phyloP scores from a whole-genome alignment of 805 yeast species.

The Metschnikowia noctiluminum region DNA sequence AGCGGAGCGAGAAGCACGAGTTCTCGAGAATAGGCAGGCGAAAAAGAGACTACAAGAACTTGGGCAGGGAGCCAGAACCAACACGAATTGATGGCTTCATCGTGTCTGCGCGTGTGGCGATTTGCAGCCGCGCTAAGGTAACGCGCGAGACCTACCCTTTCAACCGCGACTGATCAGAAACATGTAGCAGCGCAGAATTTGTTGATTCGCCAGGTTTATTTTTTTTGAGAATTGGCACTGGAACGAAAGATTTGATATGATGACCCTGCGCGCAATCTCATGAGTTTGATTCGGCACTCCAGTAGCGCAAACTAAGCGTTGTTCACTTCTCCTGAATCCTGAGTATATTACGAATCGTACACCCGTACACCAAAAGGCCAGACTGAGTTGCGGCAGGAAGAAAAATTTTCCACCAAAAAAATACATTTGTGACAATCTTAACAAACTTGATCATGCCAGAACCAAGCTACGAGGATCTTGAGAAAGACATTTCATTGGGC shows the following conservation, averaged over 20 bases:
- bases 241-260: too few relatives aligned
- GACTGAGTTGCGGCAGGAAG: conserved; percentile 7
- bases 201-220: too few relatives aligned
- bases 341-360: neutral
- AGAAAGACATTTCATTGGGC: conserved; percentile 37
- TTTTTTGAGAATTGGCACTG: too few relatives aligned
- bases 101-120: neutral
- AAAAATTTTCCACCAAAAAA: conserved; percentile 8
- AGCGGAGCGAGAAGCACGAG: conserved; percentile 66
- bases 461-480: conserved; percentile 30
- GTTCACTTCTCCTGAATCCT: too few relatives aligned
- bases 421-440: neutral
- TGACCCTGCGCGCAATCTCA: too few relatives aligned
- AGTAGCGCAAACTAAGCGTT: neutral
- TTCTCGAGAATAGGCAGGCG: conserved; percentile 57
- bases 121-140: conserved; percentile 3
- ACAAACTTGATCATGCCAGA: conserved; percentile 11
- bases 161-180: too few relatives aligned
- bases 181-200: too few relatives aligned
- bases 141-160: neutral
- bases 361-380: conserved; percentile 8
- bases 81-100: neutral
- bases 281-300: too few relatives aligned
- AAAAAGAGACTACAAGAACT: conserved; percentile 48
- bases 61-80: conserved; percentile 1